These are phyloP conservation scores for Cytospora chrysosperma DNA, from an alignment of 2,329 filamentous ascomycete genomes.

Conservation along the genomic window DNA sequence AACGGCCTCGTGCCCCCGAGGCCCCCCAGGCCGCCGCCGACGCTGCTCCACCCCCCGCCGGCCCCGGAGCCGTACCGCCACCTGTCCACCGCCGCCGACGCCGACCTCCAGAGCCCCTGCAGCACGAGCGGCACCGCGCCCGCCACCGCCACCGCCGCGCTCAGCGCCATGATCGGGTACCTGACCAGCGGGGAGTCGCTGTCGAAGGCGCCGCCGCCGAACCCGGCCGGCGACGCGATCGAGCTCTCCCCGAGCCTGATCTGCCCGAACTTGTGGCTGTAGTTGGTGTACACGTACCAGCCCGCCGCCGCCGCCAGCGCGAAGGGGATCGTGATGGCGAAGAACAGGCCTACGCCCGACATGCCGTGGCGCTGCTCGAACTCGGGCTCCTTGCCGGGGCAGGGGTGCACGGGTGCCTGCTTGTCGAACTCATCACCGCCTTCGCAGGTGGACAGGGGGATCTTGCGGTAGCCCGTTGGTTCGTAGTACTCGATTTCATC, in stretches of 20 bases:
- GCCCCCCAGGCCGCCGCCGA: constrained; percentile 40
- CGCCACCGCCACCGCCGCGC: constrained; percentile 60
- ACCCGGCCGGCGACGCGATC: constrained; percentile 31
- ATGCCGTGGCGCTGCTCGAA: constrained; percentile 70
- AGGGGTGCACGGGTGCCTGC: constrained; percentile 59
- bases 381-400: constrained; percentile 78
- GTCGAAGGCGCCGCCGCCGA: constrained; percentile 51
- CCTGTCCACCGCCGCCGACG: constrained; percentile 50
- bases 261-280: constrained; percentile 87
- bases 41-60: constrained; percentile 42
- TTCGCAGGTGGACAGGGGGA: constrained; percentile 83
- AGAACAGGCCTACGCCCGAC: constrained; percentile 75
- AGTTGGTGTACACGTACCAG: constrained; percentile 82
- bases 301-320: constrained; percentile 68
- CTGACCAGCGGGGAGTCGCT: constrained; percentile 74
- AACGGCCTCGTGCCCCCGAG: constrained; percentile 64
- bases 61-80: constrained; percentile 37
- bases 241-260: constrained; percentile 77
- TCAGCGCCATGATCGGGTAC: constrained; percentile 74
- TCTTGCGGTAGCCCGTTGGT: constrained; percentile 82
- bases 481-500: constrained; percentile 77
- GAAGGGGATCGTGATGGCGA: constrained; percentile 78
- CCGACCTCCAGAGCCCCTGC: constrained; percentile 69
- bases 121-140: constrained; percentile 68
- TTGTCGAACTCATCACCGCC: constrained; percentile 76